Base-by-base conservation (phyloP, 192 early-diverging fungal species). In the Mortierella alpina region DNA sequence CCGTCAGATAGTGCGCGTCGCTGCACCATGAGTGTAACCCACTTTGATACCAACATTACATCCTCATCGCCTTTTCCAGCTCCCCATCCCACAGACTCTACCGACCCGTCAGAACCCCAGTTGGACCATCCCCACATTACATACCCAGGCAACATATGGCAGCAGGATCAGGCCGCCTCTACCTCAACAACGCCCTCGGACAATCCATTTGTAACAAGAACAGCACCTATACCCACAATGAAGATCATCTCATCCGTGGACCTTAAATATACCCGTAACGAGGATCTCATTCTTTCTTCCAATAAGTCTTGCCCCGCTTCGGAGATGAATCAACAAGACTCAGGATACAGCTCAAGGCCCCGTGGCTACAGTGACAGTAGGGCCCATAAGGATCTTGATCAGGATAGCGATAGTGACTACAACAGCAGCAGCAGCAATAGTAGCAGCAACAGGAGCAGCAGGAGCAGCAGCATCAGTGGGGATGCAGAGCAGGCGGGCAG, bases 41-140 rank as follows among this genome's bases (percentile, higher is more conserved):
- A 31, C 31, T 31, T 31, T 31, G 31, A 31, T 31, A 31, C 31
- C 31, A 31, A 31, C 31, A 31, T 31, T 31, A 2, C 31, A 31
- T 1, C 31, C 3, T 3, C 31, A 31, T 31, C 31, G 31, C 31
- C 3, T 3, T 31, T 31, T 31, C 31, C 31, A 31, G 31, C 31
- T 31, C 31, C 31, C 31, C 31, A 31, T 31, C 31, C 31, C 31
- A 31, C 31, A 3, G 31, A 31, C 31, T 31, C 31, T 31, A 31
- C 31, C 31, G 31, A 31, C 3, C 31, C 31, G 31, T 31, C 31
- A 31, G 6, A 18, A 23, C 56, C 13, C 9, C 41, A 20, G 22
- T 49, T 73, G 1, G 47, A 73, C 3, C 64, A 74, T 58, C 72
- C 72, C 41, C 72, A 74, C 9, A 74, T 74, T 51, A 61, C 59